Base-by-base conservation (phyloP, 1,284 basidiomycete species). In the Moniliophthora roreri region DNA sequence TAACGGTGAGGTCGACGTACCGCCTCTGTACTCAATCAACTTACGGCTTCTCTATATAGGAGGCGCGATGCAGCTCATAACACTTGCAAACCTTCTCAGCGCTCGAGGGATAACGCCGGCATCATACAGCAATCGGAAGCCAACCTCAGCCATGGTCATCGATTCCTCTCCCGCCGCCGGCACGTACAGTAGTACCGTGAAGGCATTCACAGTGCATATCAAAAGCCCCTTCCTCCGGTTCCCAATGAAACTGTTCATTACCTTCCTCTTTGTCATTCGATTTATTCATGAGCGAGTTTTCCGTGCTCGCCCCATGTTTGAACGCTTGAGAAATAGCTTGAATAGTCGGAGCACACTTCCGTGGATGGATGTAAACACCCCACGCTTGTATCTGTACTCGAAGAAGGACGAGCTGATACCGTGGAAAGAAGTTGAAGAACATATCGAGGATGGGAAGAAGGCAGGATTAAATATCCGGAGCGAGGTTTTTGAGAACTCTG, bases 371-470 rank as follows among this genome's bases (percentile, higher is more conserved):
- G 53, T 58, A 37, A 54, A 60, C 15, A 80, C 80, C 0, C 78
- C 76, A 0, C 65, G 84, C 46, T 59, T 84, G 24, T 85, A 84
- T 54, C 47, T 85, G 13, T 84, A 76, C 60, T 85, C 82, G 3
- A 71, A 67, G 48, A 66, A 55, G 21, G 83, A 85, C 53, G 63
- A 68, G 18, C 53, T 84, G 38, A 74, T 84, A 9, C 71, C 74
- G 0, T 68, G 65, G 49, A 26, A 64, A 6, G 72, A 75, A 4
- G 71, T 84, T 0, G 69, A 76, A 54, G 60, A 53, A 18, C 80
- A 84, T 62, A 70, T 70, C 0, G 61, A 65, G 18, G 57, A 63
- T 4, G 75, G 73, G 23, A 67, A 61, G 59, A 57, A 55, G 42
- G 58, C 39, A 1, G 80, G 81, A 0, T 57, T 71, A 34, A 62